Base-by-base conservation (phyloP, 2,329 filamentous ascomycete species). In the Penicillium polonicum region DNA sequence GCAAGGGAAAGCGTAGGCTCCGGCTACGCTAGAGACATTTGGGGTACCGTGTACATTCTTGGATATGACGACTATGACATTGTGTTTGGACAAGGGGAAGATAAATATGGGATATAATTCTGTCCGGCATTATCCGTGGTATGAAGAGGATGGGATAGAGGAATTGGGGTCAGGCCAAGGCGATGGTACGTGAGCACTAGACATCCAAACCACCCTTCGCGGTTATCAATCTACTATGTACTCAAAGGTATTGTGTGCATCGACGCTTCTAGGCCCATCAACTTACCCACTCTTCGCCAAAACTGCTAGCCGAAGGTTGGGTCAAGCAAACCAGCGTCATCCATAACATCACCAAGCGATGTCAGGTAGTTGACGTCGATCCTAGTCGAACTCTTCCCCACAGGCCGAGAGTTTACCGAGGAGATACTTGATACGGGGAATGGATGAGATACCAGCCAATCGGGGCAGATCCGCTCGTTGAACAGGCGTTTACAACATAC, bases 11-110 rank as follows among this genome's bases (percentile, higher is more conserved):
- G 59, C 62, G 3, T 67, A 70, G 43, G 61, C 70, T 8, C 65
- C 66, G 4, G 66, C 61, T 17, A 51, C 70, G 4, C 50, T 69
- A 25, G 68, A 70, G 42, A 66, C 67, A 1, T 70, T 69, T 60
- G 48, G 55, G 38, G 19, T 21, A 8, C 65, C 66, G 9, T 67
- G 5, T 48, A 66, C 62, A 8, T 68, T 64, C 39, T 60, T 60
- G 2, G n/a, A 21, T 39, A 60, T 65, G 7, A 62, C 62, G 13
- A 67, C 60, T 13, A 58, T 68, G 51, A 60, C 62, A 9, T 29
- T 66, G 38, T 67, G 59, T 48, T 50, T 61, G 25, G 62, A 67
- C 43, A 67, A 70, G 42, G 60, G 54, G 15, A 61, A 57, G 15
- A 67, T 59, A 7, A 70, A 70, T 55, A 67, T 64, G 33, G 21